Evolutionary conservation across 2,329 filamentous ascomycete species (phyloP), one percentile per base, ranked within the genome.

Genomic region (Waltergamsia citrina): DNA sequence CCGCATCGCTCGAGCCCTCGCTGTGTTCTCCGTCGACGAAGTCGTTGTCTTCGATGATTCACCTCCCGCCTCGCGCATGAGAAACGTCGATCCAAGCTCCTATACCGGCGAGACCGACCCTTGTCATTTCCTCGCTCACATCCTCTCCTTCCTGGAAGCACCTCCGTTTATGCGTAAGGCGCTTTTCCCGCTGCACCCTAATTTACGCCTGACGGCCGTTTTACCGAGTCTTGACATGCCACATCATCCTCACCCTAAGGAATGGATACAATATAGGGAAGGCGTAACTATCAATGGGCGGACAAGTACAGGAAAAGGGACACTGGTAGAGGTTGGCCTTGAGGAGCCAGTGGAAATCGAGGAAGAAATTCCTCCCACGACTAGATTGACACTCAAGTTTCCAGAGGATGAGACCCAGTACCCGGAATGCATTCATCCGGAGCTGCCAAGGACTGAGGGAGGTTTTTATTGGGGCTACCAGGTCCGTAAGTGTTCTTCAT

Each of bases 381-480:
- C 81, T 4, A 71, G 86, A 29, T 70, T 92, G 19, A 93, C 86
- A 1, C 60, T 93, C 15, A 74, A 73, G 38, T 75, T 88, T 43
- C 60, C 70, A 12, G 55, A 66, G 12, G 54, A 68, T 35, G 54
- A 64, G 35, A 57, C 62, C 14, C 49, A 58, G 32, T 53, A 52
- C 39, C 41, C 73, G 1, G 69, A 78, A 35, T 72, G 79, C 12
- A 78, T 90, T 3, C 67, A 78, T 23, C 82, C 85, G 0, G 64
- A 71, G 18, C 61, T 69, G 4, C 86, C 86, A 1, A 71, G 85
- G 37, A 80, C 81, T 34, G 76, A 87, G 42, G 74, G 66, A 2
- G 86, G 86, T 0, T 92, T 86, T 57, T 93, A 88, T 59, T 94
- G 86, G 85, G 86, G 86, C 29, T 94, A 82, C 54, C 69, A 63